These are phyloP conservation scores for Penicillium sp. DNA, from an alignment of 2,329 filamentous ascomycete genomes.

Conservation along the genomic window DNA sequence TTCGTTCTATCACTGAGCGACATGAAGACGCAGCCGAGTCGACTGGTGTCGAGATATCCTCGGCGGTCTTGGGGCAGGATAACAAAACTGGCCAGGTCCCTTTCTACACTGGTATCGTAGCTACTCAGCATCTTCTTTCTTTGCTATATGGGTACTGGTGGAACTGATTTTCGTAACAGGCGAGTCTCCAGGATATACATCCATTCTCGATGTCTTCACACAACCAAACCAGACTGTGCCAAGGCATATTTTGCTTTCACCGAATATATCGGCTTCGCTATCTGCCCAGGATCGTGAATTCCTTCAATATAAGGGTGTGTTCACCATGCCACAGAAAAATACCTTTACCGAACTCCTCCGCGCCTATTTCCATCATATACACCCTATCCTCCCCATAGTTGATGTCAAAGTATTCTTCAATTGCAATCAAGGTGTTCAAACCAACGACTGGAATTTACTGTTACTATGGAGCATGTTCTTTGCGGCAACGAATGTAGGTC, in stretches of 20 bases:
- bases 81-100: constrained; percentile 21
- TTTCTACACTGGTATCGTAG: constrained; percentile 27
- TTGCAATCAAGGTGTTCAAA: constrained; percentile 26
- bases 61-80: constrained; percentile 22
- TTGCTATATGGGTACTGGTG: not conserved
- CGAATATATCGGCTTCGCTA: constrained; percentile 11
- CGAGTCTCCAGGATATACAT: not conserved
- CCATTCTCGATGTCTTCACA: constrained; percentile 16
- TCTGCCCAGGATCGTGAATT: constrained; percentile 23
- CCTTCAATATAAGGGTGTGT: constrained; percentile 37
- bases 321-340: constrained; percentile 32
- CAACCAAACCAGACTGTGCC: constrained; percentile 17
- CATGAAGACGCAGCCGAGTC: constrained; percentile 20
- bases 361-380: constrained; percentile 36
- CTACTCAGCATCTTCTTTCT: not conserved
- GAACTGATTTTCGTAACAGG: constrained; percentile 14
- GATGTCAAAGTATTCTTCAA: constrained; percentile 34
- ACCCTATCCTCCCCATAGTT: constrained; percentile 29
- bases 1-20: not conserved
- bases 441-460: constrained; percentile 34
- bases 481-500: constrained; percentile 34
- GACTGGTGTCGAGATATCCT: constrained; percentile 25
- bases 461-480: constrained; percentile 45
- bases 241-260: constrained; percentile 24
- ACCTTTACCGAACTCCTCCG: constrained; percentile 34